phyloP scores from a whole-genome alignment of 179 eudicot species.

The Actinidia arguta region DNA sequence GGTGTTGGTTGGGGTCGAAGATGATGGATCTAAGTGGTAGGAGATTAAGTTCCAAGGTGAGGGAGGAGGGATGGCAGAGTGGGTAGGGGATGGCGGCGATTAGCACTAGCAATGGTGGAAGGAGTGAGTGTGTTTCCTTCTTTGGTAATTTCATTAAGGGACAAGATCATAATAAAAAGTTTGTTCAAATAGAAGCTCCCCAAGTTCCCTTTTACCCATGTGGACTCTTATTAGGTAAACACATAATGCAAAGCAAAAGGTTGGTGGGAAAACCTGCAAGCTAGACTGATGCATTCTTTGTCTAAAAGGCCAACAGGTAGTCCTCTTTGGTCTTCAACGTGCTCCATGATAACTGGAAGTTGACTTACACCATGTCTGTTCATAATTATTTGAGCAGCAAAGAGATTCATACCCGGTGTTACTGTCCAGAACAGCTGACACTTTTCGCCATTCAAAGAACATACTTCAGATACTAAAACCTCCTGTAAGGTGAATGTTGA shows the following conservation, averaged over 20 bases:
- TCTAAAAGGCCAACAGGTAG: slow-evolving; percentile 83
- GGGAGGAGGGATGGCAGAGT: no score
- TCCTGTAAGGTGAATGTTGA: slow-evolving; percentile 49
- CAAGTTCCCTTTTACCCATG: background rate
- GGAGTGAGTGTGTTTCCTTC: no score
- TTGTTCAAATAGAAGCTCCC: background rate
- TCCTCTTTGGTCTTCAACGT: slow-evolving; percentile 43
- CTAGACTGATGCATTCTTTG: slow-evolving; percentile 75
- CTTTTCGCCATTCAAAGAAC: slow-evolving; percentile 37
- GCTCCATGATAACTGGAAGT: slow-evolving; percentile 76
- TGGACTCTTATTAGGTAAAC: background rate
- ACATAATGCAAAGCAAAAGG: slow-evolving; percentile 5
- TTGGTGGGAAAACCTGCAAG: slow-evolving; percentile 65
- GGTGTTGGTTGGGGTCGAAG: no score
- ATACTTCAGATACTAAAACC: slow-evolving; percentile 64
- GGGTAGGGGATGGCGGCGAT: no score
- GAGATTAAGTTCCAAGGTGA: no score
- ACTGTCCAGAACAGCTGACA: slow-evolving; percentile 48
- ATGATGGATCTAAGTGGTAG: no score
- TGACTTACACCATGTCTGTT: slow-evolving; percentile 53
- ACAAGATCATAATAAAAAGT: no score
- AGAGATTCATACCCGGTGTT: slow-evolving; percentile 74
- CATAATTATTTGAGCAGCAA: slow-evolving; percentile 69
- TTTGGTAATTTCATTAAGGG: no score
- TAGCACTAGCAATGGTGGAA: no score